phyloP scores from a whole-genome alignment of 2,329 filamentous ascomycete species.

The Fusarium nygamai region DNA sequence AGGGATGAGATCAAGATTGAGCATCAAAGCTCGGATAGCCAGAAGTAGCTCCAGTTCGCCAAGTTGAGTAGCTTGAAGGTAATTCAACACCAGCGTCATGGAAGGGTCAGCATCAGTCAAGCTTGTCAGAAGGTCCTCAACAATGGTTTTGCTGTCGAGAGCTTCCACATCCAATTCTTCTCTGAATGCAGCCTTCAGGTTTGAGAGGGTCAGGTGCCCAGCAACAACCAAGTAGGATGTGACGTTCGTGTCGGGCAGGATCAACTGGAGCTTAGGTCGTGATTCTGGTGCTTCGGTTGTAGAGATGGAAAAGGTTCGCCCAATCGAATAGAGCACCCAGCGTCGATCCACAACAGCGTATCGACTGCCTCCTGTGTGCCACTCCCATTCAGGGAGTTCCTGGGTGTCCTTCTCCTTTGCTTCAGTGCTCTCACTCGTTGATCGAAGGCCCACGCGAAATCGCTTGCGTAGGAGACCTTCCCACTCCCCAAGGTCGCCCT shows the following conservation, averaged over 20 bases:
- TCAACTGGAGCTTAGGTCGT: conserved; percentile 47
- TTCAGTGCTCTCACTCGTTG: conserved; percentile 27
- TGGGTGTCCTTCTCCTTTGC: conserved; percentile 40
- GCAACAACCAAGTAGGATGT: conserved; percentile 68
- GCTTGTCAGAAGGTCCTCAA: conserved; percentile 70
- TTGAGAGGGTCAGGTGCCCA: conserved; percentile 68
- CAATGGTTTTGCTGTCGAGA: conserved; percentile 57
- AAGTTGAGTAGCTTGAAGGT: conserved; percentile 73
- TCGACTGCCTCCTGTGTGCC: conserved; percentile 53
- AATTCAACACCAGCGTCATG: conserved; percentile 71
- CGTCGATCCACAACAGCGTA: conserved; percentile 70
- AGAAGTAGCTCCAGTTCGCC: conserved; percentile 73
- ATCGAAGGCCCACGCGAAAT: conserved; percentile 56
- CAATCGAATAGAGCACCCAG: conserved; percentile 72
- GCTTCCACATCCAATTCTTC: conserved; percentile 57
- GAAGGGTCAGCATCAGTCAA: conserved; percentile 74
- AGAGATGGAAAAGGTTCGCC: conserved; percentile 68
- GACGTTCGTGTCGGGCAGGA: conserved; percentile 63
- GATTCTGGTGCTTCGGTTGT: conserved; percentile 51
- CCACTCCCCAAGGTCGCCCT: conserved; percentile 59
- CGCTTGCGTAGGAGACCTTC: conserved; percentile 61
- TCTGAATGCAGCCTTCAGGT: conserved; percentile 67
- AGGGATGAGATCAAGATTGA: conserved; percentile 71
- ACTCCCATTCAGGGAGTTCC: conserved; percentile 60
- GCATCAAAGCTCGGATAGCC: conserved; percentile 73